These are phyloP conservation scores for Ambrosiella beaveri DNA, from an alignment of 2,329 filamentous ascomycete genomes.

Conservation along the genomic window DNA sequence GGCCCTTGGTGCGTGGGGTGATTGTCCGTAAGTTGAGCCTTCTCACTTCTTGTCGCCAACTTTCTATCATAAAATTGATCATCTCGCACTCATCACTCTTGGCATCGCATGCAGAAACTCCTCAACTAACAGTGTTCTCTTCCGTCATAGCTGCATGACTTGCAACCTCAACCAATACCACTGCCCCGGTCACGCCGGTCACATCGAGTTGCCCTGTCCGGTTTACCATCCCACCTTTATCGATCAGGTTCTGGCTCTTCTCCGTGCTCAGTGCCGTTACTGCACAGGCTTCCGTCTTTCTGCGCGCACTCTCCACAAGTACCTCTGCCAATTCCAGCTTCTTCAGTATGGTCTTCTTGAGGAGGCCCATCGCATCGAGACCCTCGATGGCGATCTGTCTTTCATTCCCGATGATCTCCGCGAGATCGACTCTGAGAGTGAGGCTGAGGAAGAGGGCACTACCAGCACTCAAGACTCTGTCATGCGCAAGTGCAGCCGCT, in stretches of 20 bases:
- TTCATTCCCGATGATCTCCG: slow-evolving; percentile 23
- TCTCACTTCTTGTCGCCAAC: background rate
- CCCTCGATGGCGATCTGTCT: slow-evolving; percentile 29
- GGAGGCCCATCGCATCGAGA: slow-evolving; percentile 44
- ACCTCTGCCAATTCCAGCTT: slow-evolving; percentile 67
- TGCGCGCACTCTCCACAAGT: slow-evolving; percentile 59
- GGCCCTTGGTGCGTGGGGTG: slow-evolving; percentile 76
- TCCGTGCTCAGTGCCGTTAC: slow-evolving; percentile 78
- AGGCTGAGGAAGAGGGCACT: slow-evolving; percentile 47
- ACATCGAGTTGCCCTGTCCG: slow-evolving; percentile 83
- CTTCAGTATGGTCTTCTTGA: slow-evolving; percentile 68
- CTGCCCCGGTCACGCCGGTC: slow-evolving; percentile 85
- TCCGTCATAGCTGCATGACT: slow-evolving; percentile 56
- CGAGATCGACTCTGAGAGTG: slow-evolving; percentile 32
- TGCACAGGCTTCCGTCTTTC: slow-evolving; percentile 74
- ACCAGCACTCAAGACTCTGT: slow-evolving; percentile 31
- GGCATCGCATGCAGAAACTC: background rate
- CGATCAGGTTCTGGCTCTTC: slow-evolving; percentile 71
- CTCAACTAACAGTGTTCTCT: slow-evolving; percentile 1
- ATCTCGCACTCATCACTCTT: background rate
- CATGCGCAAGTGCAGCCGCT: slow-evolving; percentile 39
- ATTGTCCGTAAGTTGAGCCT: slow-evolving; percentile 45
- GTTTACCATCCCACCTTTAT: slow-evolving; percentile 97
- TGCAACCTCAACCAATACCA: slow-evolving; percentile 67
- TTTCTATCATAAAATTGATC: background rate